phyloP scores from a whole-genome alignment of 2,329 filamentous ascomycete genomes.

The Botrytis galanthina region DNA sequence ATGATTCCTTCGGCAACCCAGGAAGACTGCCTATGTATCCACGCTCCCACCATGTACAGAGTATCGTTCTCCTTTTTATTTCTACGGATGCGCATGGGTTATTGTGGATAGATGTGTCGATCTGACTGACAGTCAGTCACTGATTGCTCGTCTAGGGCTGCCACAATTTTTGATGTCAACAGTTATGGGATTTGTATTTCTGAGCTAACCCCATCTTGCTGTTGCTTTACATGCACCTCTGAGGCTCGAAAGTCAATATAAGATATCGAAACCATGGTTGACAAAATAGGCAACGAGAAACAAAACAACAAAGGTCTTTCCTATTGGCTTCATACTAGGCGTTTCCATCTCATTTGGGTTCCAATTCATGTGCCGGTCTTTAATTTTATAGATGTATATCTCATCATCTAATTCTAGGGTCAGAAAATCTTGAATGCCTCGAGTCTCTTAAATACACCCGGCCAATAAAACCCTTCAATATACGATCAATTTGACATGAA shows the following conservation, averaged over 20 bases:
- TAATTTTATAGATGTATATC: background rate
- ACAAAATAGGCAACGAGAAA: background rate
- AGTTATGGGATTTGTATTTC: background rate
- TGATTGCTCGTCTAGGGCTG: background rate
- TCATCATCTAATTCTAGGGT: background rate
- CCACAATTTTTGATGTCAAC: constrained; percentile 1
- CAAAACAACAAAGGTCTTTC: background rate
- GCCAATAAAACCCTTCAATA: background rate
- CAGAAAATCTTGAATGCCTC: background rate
- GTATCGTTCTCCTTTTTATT: background rate
- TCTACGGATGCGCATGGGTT: background rate
- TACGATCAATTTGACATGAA: background rate
- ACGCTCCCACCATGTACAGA: background rate
- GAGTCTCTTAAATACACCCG: background rate
- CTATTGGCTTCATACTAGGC: background rate
- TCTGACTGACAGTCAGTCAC: background rate
- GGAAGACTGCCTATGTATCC: background rate
- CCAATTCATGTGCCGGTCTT: background rate
- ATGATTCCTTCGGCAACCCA: background rate
- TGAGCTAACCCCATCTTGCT: background rate
- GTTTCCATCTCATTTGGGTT: background rate
- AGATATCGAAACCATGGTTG: background rate
- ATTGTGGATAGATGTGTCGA: constrained; percentile 3
- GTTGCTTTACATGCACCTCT: background rate
- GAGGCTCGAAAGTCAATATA: constrained; percentile 8